phyloP scores from a whole-genome alignment of 352 stramenopile genomes.

The Pythium biforme region DNA sequence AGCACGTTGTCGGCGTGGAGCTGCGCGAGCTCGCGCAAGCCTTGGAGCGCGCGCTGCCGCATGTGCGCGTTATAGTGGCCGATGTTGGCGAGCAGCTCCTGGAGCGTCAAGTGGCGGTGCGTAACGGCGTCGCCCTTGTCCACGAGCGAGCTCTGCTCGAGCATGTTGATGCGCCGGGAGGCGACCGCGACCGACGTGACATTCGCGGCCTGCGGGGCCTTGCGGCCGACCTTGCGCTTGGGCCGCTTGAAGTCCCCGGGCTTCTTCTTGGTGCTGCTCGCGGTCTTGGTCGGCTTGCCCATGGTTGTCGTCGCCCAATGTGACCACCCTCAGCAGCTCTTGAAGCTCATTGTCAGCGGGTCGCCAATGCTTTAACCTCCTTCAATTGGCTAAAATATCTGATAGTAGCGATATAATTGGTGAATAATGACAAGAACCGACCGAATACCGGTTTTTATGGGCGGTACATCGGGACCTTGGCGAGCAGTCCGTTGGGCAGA shows the following conservation, averaged over 20 bases:
- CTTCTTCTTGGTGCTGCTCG: conserved; percentile 76
- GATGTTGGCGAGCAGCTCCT: conserved; percentile 64
- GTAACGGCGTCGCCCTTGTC: conserved; percentile 73
- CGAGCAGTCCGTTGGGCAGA: too few relatives aligned
- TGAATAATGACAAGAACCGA: conserved; percentile 6
- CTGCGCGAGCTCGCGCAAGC: conserved; percentile 57
- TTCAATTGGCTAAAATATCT: conserved; percentile 18
- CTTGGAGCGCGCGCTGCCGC: conserved; percentile 65
- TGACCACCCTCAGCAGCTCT: conserved; percentile 3
- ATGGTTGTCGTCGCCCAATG: conserved; percentile 28
- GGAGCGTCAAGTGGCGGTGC: conserved; percentile 60
- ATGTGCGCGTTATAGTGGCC: conserved; percentile 84
- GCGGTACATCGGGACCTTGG: too few relatives aligned
- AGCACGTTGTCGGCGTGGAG: conserved; percentile 55
- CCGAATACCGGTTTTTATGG: conserved; percentile 17
- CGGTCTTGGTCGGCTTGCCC: conserved; percentile 41
- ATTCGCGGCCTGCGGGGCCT: conserved; percentile 63
- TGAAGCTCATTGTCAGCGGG: conserved; percentile 11
- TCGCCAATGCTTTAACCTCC: conserved; percentile 27
- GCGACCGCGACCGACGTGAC: conserved; percentile 74
- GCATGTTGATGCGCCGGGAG: conserved; percentile 78
- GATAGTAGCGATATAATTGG: neutral
- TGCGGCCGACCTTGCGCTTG: conserved; percentile 84
- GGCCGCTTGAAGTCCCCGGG: conserved; percentile 84
- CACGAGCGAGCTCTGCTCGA: conserved; percentile 74